Conservation (phyloP, 2,329 filamentous ascomycete species). For the Xylariaceae sp. region DNA sequence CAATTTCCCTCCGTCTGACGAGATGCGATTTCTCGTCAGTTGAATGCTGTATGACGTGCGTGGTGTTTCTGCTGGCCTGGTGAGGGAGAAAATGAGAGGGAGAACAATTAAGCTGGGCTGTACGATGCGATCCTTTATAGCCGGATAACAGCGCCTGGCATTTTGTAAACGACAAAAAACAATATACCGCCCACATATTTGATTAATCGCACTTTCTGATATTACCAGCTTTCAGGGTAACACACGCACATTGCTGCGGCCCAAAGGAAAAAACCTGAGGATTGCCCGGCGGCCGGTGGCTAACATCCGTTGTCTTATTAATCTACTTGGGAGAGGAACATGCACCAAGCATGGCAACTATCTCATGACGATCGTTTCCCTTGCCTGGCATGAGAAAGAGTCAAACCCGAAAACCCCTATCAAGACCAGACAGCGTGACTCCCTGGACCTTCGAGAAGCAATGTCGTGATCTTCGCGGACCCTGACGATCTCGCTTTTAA, state of each 20-base stretch:
- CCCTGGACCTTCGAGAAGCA: neutral
- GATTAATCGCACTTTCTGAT: constrained; percentile 10
- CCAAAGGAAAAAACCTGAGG: constrained; percentile 1
- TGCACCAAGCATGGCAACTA: neutral
- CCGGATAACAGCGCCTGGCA: constrained; percentile 8
- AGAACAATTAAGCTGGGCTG: neutral
- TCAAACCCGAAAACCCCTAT: neutral
- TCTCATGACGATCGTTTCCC: constrained; percentile 22
- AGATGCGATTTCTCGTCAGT: no score
- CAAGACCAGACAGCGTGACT: neutral
- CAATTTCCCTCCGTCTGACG: no score
- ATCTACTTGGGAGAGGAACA: no score
- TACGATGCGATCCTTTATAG: constrained; percentile 14
- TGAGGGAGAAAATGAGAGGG: no score
- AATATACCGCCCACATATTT: constrained; percentile 1
- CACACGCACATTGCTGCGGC: neutral
- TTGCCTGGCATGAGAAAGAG: neutral
- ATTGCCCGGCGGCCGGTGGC: no score
- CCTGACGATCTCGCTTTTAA: no score
- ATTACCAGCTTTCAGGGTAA: neutral
- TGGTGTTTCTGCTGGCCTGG: neutral
- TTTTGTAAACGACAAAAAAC: neutral
- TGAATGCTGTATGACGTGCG: neutral
- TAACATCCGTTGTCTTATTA: no score
- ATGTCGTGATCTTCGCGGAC: no score